Conservation (phyloP, 805 yeast species). For the Wickerhamomyces subpelliculosus region DNA sequence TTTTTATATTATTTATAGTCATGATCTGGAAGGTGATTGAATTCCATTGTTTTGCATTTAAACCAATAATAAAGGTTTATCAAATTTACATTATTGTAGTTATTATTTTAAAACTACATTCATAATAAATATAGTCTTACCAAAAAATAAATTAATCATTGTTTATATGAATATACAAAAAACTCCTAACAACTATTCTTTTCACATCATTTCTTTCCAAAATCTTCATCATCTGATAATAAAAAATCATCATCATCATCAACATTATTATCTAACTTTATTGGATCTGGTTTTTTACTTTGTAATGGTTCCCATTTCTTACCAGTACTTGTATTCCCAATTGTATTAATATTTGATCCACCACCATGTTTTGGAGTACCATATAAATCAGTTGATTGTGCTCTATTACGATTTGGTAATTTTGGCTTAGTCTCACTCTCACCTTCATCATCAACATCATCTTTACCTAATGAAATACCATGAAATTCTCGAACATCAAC, state of each 20-base stretch:
- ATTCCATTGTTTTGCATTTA: too few species aligned
- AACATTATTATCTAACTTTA: slow-evolving; percentile 15
- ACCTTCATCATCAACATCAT: slow-evolving; percentile 4
- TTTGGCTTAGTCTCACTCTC: slow-evolving; percentile 4
- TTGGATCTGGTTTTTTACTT: slow-evolving; percentile 18
- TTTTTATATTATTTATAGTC: too few species aligned
- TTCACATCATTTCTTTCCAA: not conserved
- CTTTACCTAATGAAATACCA: slow-evolving; percentile 37
- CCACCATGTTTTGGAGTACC: slow-evolving; percentile 16
- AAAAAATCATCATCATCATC: slow-evolving; percentile 39
- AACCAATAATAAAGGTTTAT: too few species aligned
- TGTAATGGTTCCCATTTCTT: slow-evolving; percentile 37
- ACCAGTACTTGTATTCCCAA: slow-evolving; percentile 3
- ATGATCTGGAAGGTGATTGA: too few species aligned
- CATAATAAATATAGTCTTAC: too few species aligned
- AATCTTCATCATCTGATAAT: slow-evolving; percentile 21
- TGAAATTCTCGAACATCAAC: slow-evolving; percentile 41
- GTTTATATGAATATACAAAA: not conserved
- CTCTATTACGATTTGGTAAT: slow-evolving; percentile 27
- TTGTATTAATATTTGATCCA: too few species aligned
- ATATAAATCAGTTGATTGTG: slow-evolving; percentile 20
- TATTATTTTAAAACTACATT: too few species aligned
- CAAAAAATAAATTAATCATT: too few species aligned
- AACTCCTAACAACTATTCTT: not conserved
- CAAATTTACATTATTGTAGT: too few species aligned